phyloP scores from a whole-genome alignment of 2,329 filamentous ascomycete genomes.

The Chaetomium strumarium region DNA sequence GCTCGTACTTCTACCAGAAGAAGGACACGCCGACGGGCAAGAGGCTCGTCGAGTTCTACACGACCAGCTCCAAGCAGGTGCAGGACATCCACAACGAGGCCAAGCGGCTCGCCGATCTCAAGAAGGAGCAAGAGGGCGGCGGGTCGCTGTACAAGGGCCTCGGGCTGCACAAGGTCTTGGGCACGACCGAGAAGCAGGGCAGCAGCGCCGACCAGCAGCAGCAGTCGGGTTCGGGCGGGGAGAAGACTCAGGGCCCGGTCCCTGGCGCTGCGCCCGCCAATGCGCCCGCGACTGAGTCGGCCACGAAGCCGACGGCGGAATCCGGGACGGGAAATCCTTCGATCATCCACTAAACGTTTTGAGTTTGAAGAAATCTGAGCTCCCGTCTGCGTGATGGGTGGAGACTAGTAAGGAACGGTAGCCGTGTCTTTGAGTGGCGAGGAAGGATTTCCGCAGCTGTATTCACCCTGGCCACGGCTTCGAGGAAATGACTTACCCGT shows the following conservation, averaged over 20 bases:
- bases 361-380: no score
- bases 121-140: constrained; percentile 59
- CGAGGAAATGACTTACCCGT: no score
- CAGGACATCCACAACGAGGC: constrained; percentile 92
- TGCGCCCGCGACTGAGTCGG: constrained; percentile 17
- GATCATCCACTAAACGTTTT: constrained; percentile 5
- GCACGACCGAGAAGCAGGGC: constrained; percentile 23
- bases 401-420: no score
- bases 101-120: constrained; percentile 77
- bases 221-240: not conserved
- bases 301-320: constrained; percentile 7
- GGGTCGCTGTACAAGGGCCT: constrained; percentile 55
- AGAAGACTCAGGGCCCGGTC: constrained; percentile 5
- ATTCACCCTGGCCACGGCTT: no score
- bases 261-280: constrained; percentile 21
- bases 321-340: constrained; percentile 9
- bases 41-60: constrained; percentile 84
- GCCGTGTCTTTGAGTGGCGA: no score
- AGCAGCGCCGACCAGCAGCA: no score
- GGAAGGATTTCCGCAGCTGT: no score
- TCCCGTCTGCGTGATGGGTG: no score
- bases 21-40: constrained; percentile 79
- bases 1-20: constrained; percentile 93
- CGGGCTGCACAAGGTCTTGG: constrained; percentile 53
- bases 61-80: constrained; percentile 78